Evolutionary conservation across 176 grass and related monocot genomes (phyloP).

Genomic region (Saccharum officinarum): DNA sequence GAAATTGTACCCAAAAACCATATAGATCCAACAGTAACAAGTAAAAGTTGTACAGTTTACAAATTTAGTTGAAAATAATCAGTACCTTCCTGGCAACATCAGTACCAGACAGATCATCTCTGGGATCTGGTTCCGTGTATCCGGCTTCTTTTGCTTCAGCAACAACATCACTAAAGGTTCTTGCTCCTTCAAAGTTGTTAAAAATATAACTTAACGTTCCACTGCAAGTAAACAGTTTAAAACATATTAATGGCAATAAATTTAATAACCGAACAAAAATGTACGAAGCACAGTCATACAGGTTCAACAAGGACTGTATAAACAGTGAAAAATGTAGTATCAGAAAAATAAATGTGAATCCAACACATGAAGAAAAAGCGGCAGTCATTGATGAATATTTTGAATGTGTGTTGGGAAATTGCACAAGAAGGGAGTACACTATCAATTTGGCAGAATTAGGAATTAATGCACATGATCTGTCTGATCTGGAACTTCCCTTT

Average conservation of each 20-base stretch:
- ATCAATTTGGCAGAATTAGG: too few relatives aligned
- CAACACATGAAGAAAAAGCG: too few relatives aligned
- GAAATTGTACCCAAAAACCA: background rate
- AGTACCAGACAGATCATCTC: constrained; percentile 87
- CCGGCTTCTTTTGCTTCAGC: constrained; percentile 71
- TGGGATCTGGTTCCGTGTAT: constrained; percentile 80
- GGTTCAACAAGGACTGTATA: background rate
- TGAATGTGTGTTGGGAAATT: too few relatives aligned
- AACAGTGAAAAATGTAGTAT: background rate
- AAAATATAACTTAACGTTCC: constrained; percentile 92
- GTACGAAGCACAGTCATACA: background rate
- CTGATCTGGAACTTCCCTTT: too few relatives aligned
- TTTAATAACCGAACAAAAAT: background rate
- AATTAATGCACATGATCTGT: too few relatives aligned
- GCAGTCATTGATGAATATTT: too few relatives aligned
- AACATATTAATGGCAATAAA: constrained; percentile 1
- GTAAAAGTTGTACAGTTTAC: background rate
- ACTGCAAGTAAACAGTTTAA: constrained; percentile 40
- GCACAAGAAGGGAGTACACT: too few relatives aligned
- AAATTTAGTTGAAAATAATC: too few relatives aligned
- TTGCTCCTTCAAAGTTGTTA: constrained; percentile 76
- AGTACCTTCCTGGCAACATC: constrained; percentile 84
- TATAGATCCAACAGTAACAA: background rate
- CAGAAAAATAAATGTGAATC: background rate
- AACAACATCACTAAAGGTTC: constrained; percentile 67